Percentiles rank a stretch among this genome's conserved stretches.
phyloP scores from a whole-genome alignment of 2,329 filamentous ascomycete genomes.

The Leptographium wingfieldii region DNA sequence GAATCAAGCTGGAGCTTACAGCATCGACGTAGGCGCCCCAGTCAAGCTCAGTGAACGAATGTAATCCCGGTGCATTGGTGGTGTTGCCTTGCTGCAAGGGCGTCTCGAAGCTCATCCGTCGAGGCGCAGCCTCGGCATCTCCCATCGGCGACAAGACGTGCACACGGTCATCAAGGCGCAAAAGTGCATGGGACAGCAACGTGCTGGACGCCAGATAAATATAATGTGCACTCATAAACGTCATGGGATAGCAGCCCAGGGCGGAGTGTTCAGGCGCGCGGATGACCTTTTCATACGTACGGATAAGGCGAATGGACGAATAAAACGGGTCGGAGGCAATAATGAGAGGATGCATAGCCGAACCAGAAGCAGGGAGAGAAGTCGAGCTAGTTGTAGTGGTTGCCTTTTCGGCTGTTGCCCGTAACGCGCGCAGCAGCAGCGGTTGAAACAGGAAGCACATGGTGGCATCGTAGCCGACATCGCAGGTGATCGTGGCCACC shows the following conservation, averaged over 20 bases:
- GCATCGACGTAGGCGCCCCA: slow-evolving; percentile 11
- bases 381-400: not conserved
- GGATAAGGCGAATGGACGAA: slow-evolving; percentile 17
- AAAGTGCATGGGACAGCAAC: slow-evolving; percentile 18
- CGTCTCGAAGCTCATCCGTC: not conserved
- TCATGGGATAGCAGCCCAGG: slow-evolving; percentile 19
- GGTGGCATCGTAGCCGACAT: slow-evolving; percentile 20
- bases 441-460: slow-evolving; percentile 21
- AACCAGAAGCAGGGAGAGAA: not conserved
- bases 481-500: slow-evolving; percentile 19
- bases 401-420: not conserved
- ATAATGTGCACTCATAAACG: slow-evolving; percentile 19
- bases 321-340: slow-evolving; percentile 19
- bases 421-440: slow-evolving; percentile 12
- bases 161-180: slow-evolving; percentile 17
- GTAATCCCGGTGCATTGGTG: not conserved
- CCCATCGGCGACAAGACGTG: slow-evolving; percentile 13
- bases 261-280: slow-evolving; percentile 17
- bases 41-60: slow-evolving; percentile 2
- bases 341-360: not conserved
- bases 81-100: not conserved
- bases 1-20: slow-evolving; percentile 7
- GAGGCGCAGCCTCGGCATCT: not conserved
- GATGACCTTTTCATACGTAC: slow-evolving; percentile 18
- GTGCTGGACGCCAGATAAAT: slow-evolving; percentile 20